Evolutionary conservation across 495 filamentous ascomycete species (phyloP).

Genomic region (Corynascus novoguineensis): DNA sequence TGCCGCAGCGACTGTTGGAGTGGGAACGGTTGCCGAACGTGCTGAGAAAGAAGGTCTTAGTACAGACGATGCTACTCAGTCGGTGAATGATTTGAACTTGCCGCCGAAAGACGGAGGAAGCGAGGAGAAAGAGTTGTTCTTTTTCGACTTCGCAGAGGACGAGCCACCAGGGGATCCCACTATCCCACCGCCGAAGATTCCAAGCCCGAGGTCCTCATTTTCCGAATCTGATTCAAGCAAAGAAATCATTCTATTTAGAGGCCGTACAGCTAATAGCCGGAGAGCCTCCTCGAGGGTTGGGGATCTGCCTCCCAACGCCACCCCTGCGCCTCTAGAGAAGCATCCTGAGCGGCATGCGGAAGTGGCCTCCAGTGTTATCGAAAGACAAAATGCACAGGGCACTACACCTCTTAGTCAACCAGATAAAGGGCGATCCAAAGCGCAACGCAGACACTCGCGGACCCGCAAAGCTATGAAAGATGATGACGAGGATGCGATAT

Average conservation of each 20-base stretch:
- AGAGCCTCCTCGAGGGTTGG: not conserved
- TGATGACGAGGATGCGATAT: conserved; percentile 51
- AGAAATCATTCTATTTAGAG: conserved; percentile 62
- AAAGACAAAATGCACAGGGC: not conserved
- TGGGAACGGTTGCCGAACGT: not conserved
- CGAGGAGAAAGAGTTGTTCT: conserved; percentile 19
- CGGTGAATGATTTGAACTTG: conserved; percentile 1
- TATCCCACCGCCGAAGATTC: conserved; percentile 8
- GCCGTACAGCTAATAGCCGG: conserved; percentile 34
- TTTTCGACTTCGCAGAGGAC: conserved; percentile 24
- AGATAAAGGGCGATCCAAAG: not conserved
- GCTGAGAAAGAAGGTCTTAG: not conserved
- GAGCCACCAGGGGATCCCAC: conserved; percentile 4
- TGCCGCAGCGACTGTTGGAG: not conserved
- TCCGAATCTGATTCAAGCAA: conserved; percentile 52
- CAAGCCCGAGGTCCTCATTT: conserved; percentile 30
- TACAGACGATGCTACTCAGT: no score
- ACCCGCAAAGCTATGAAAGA: conserved; percentile 13
- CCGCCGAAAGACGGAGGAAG: not conserved
- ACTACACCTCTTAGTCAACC: not conserved
- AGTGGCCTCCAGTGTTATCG: not conserved
- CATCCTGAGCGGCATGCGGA: not conserved
- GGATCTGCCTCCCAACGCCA: not conserved
- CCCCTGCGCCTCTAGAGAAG: not conserved
- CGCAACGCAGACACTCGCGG: not conserved